These are phyloP conservation scores for Pisolithus thermaeus DNA, from an alignment of 1,284 basidiomycete genomes.

Conservation along the genomic window DNA sequence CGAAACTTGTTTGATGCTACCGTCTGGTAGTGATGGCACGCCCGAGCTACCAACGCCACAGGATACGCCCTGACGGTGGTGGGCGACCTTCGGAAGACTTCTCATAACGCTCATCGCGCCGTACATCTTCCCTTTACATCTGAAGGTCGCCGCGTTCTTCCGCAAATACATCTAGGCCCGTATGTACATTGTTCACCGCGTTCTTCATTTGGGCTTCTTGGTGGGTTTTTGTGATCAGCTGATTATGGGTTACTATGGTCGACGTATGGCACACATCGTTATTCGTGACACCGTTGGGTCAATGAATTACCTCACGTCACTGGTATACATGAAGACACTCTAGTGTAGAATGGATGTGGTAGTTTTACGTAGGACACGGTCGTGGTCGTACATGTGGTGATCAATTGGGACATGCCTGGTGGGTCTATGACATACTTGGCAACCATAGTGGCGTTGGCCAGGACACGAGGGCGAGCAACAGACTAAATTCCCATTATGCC, in stretches of 20 bases:
- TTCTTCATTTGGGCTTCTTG: conserved; percentile 18
- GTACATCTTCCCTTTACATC: conserved; percentile 41
- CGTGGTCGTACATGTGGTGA: neutral
- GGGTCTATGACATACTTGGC: neutral
- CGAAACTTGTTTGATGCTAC: neutral
- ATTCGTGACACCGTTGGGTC: conserved; percentile 1
- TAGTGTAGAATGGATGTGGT: conserved; percentile 2
- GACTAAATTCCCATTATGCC: neutral
- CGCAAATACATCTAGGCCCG: conserved; percentile 29
- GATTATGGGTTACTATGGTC: conserved; percentile 12
- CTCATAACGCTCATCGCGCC: conserved; percentile 38
- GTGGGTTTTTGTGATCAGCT: conserved; percentile 16
- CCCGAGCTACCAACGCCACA: conserved; percentile 13
- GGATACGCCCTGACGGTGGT: conserved; percentile 42
- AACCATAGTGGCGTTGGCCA: neutral
- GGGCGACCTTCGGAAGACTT: conserved; percentile 51
- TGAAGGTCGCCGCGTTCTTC: conserved; percentile 56
- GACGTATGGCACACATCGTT: conserved; percentile 11
- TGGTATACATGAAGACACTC: neutral
- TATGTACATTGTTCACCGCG: conserved; percentile 10
- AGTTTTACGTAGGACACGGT: conserved; percentile 17
- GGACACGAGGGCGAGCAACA: neutral
- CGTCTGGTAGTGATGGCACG: conserved; percentile 6
- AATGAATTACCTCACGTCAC: neutral
- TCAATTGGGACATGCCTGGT: neutral